phyloP scores from a whole-genome alignment of 1,284 basidiomycete genomes.

The Heterobasidion occidentale region DNA sequence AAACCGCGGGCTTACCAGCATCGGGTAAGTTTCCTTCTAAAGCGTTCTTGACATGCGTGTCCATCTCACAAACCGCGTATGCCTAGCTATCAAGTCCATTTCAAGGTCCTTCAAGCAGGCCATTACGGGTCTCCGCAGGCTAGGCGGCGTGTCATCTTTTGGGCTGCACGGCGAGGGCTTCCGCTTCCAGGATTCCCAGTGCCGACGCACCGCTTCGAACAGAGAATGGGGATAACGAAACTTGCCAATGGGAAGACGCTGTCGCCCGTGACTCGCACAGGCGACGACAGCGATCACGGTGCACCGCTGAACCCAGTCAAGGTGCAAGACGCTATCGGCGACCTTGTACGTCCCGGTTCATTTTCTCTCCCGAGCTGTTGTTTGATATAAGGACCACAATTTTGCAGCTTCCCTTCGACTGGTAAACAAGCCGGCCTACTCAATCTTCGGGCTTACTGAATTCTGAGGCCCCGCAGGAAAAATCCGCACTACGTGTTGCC shows the following conservation, averaged over 20 bases:
- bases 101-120: conserved; percentile 56
- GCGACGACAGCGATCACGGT: conserved; percentile 25
- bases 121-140: conserved; percentile 65
- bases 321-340: conserved; percentile 54
- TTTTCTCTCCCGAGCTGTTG: neutral
- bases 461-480: neutral
- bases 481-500: neutral
- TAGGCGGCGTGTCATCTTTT: conserved; percentile 59
- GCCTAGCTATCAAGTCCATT: conserved; percentile 57
- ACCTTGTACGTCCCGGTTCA: conserved; percentile 37
- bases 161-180: conserved; percentile 48
- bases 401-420: conserved; percentile 9
- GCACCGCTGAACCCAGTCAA: conserved; percentile 52
- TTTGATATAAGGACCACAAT: neutral
- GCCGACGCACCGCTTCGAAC: conserved; percentile 45
- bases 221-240: conserved; percentile 5
- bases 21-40: conserved; percentile 40
- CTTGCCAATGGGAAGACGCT: conserved; percentile 31
- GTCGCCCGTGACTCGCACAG: conserved; percentile 31
- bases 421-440: neutral
- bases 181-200: conserved; percentile 53
- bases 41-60: neutral
- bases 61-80: neutral
- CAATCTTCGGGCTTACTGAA: neutral
- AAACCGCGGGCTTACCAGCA: conserved; percentile 40